Base-by-base conservation (phyloP, 2,329 filamentous ascomycete species). In the Cercospora brassicicola region DNA sequence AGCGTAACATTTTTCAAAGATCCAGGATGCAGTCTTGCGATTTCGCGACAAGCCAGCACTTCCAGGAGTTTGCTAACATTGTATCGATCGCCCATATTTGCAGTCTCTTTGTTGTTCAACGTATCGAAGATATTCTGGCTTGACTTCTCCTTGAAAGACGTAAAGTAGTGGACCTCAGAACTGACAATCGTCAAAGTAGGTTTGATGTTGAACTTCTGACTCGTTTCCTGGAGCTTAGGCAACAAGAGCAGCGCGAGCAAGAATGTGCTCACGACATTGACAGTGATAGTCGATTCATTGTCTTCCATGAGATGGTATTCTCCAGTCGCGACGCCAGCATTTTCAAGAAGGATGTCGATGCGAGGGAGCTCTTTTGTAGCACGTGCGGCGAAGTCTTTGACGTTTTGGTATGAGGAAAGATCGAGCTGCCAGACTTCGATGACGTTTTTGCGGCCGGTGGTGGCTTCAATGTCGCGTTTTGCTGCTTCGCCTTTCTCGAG, bases 211-310 rank as follows among this genome's bases (percentile, higher is more conserved):
- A 72, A 77, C 15, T 68, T 72, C 20, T 36, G 69, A 6, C 74
- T 80, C 13, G 80, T 83, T 28, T 81, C 77, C 61, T 81, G 81
- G 3, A 89, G 78, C 71, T 83, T 85, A 0, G 86, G 86, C 20
- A 88, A 67, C 2, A 88, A 51, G 0, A 86, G 76, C 0, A 84
- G 69, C 0, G 79, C 82, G 0, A 89, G 77, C 1, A 88, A 73
- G 48, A 87, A 81, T 0, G 84, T 86, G 11, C 78, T 81, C 65
- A 88, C 78, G 9, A 86, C 84, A 65, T 89, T 89, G 63, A 85
- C 81, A 0, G 83, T 84, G 45, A 88, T 70, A 0, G 76, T 82
- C 15, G 71, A 74, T 76, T 89, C 86, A 45, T 84, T 78, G 0
- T 78, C 82, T 64, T 86, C 84, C 13, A 73, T 68, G 20, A 39